Base-by-base conservation (phyloP, 495 filamentous ascomycete genomes). In the Penicillium riverlandense region DNA sequence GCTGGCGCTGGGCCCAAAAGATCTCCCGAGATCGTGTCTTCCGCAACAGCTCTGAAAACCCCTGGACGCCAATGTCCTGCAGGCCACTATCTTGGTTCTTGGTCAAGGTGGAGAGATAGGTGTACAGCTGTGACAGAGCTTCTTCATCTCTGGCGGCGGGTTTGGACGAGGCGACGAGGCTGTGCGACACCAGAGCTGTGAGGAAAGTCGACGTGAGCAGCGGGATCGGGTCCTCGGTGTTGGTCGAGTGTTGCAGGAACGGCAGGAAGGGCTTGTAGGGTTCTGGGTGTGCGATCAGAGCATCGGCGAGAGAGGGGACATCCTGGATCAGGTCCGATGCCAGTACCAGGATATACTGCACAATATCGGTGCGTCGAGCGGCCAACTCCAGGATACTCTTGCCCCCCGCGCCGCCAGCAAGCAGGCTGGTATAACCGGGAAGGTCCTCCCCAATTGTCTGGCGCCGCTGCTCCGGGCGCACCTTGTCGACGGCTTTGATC, bases 401-500 rank as follows among this genome's bases (percentile, higher is more conserved):
- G 48, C 74, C 77, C 38, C 76, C 79, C 32, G 76, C 72, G 29
- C 78, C 71, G 35, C 92, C 92, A 7, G 95, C 71, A 50, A 99
- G 80, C 49, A 97, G 74, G 35, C 71, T 70, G 40, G 77, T 74
- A 67, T 95, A 99, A 30, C 80, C 86, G 38, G 82, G 70, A 7
- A 90, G 66, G 63, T 96, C 87, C 16, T 67, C 65, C 59, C 94
- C 87, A 47, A 97, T 79, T 29, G 82, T 84, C 53, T 90, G 78
- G 55, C 80, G 80, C 57, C 90, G 80, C 61, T 92, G 88, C 41
- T 89, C 86, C 57, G 86, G 89, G 53, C 88, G 85, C 50, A 92
- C 89, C 70, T 96, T 98, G 65, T 97, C 94, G 53, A 96, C 88
- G 39, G 92, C 88, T 67, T 92, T 90, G 71, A 99, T 97, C 75